A percentile compares a stretch with the other conserved stretches of the same genome.
Evolutionary conservation across 805 yeast species (phyloP).

Genomic region (Lipomyces sp.): DNA sequence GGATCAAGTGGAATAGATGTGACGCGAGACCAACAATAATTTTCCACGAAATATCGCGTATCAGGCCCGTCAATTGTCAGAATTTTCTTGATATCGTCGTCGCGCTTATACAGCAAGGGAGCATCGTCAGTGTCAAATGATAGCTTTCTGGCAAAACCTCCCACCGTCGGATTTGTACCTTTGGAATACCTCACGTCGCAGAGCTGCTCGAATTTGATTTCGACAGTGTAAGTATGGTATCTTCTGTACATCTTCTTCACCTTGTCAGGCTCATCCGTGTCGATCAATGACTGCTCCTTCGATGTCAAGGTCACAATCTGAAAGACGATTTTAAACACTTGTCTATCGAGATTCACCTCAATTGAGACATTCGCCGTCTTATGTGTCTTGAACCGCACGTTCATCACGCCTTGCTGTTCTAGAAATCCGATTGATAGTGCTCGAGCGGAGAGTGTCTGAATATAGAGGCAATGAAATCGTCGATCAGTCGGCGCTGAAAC

Average conservation of each 20-base stretch:
- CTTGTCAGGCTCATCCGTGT: neutral
- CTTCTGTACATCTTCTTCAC: neutral
- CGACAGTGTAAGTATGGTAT: neutral
- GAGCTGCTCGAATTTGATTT: slow-evolving; percentile 5
- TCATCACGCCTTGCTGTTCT: neutral
- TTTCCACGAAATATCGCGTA: neutral
- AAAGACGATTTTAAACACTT: neutral
- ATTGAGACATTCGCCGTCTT: neutral
- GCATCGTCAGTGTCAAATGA: neutral
- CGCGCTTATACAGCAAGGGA: neutral
- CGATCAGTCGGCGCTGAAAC: neutral
- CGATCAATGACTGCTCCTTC: slow-evolving; percentile 1
- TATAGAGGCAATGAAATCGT: neutral
- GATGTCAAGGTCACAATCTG: slow-evolving; percentile 2
- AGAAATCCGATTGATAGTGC: neutral
- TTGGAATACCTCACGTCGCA: slow-evolving; percentile 2
- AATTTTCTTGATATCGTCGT: slow-evolving; percentile 4
- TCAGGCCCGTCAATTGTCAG: neutral
- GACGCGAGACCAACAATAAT: slow-evolving; percentile 8
- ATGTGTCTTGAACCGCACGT: slow-evolving; percentile 1
- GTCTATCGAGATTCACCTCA: neutral
- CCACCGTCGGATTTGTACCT: neutral
- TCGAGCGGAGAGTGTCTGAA: neutral
- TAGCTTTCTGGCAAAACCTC: neutral
- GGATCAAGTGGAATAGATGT: slow-evolving; percentile 5